Conservation (phyloP, 768 basidiomycete genomes). For the Kwoniella bestiolae region DNA sequence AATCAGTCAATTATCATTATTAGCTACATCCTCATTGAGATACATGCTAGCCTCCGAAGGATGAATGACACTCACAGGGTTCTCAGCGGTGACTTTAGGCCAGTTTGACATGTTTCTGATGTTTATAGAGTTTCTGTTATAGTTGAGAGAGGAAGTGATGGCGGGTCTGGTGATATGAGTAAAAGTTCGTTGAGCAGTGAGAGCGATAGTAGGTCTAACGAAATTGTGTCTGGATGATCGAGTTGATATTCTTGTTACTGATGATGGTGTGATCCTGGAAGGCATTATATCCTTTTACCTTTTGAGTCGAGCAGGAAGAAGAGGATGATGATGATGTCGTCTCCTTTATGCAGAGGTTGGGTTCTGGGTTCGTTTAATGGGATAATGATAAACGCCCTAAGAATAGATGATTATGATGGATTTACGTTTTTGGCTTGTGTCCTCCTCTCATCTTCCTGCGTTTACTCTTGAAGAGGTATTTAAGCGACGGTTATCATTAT, state of each 20-base stretch:
- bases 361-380: too few relatives aligned
- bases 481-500: background rate
- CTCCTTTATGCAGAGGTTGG: background rate
- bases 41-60: background rate
- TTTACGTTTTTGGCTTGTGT: too few relatives aligned
- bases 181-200: conserved; percentile 12
- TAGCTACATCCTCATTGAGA: background rate
- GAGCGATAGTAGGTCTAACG: conserved; percentile 1
- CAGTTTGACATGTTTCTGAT: conserved; percentile 40
- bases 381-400: background rate
- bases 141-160: background rate
- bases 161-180: background rate
- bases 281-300: conserved; percentile 6
- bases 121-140: background rate
- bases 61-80: conserved; percentile 52
- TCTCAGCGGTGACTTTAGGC: conserved; percentile 50
- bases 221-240: background rate
- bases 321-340: background rate
- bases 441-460: background rate
- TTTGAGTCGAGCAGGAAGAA: background rate
- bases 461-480: background rate
- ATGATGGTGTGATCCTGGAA: conserved; percentile 5
- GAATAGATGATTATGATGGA: too few relatives aligned
- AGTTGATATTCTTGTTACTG: conserved; percentile 4
- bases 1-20: background rate